Evolutionary conservation across 2,329 filamentous ascomycete genomes (phyloP).

Genomic region (Colletotrichum filicis): DNA sequence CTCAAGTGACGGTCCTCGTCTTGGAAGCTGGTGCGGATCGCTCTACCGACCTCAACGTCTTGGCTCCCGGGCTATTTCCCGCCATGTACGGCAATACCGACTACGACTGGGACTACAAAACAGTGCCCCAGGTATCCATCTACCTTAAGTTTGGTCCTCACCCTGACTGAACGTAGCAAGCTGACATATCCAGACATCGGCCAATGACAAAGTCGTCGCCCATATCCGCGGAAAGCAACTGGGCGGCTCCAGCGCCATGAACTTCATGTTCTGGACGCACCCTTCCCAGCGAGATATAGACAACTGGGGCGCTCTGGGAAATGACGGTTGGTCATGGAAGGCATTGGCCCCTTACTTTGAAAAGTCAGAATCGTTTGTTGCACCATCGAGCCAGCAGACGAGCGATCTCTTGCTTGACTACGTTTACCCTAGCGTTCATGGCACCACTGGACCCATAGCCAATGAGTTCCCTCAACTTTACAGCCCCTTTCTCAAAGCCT

Average conservation of each 20-base stretch:
- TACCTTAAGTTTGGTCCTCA: too few species aligned
- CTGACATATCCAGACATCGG: slow-evolving; percentile 5
- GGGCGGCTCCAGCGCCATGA: slow-evolving; percentile 71
- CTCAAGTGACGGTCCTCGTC: slow-evolving; percentile 17
- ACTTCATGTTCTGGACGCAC: slow-evolving; percentile 66
- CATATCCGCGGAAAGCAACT: slow-evolving; percentile 47
- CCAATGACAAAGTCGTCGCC: slow-evolving; percentile 21
- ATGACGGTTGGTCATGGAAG: slow-evolving; percentile 68
- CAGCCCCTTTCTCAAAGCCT: slow-evolving; percentile 19
- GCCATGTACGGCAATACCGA: slow-evolving; percentile 37
- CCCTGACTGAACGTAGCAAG: too few species aligned
- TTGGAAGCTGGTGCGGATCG: slow-evolving; percentile 37
- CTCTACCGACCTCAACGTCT: slow-evolving; percentile 31
- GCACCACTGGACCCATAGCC: slow-evolving; percentile 2
- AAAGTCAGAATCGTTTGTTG: slow-evolving; percentile 5
- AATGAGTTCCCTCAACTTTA: slow-evolving; percentile 17
- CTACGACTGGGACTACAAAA: slow-evolving; percentile 39
- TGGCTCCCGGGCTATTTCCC: slow-evolving; percentile 35
- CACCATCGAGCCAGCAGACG: slow-evolving; percentile 3
- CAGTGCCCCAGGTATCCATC: slow-evolving; percentile 35
- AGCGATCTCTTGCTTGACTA: slow-evolving; percentile 9
- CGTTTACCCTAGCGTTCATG: slow-evolving; percentile 16
- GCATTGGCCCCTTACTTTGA: slow-evolving; percentile 38
- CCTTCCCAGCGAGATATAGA: slow-evolving; percentile 62
- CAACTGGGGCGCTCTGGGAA: slow-evolving; percentile 67